Conservation (phyloP, 345 rosid species). For the Lumnitzera racemosa region DNA sequence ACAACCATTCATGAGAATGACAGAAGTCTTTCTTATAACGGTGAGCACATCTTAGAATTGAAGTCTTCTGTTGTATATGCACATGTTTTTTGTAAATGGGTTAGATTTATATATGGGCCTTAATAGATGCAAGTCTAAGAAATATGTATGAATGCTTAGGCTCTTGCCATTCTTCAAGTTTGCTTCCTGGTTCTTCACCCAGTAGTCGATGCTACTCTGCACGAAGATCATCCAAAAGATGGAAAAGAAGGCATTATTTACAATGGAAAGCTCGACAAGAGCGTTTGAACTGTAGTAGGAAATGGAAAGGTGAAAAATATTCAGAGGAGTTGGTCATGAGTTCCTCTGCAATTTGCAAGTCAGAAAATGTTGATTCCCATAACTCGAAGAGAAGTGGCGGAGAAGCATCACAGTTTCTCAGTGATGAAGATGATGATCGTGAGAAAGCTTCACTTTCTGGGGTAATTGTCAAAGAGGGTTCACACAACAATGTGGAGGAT, state of each 20-base stretch:
- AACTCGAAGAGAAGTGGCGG: slow-evolving; percentile 25
- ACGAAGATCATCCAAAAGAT: slow-evolving; percentile 67
- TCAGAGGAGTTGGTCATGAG: slow-evolving; percentile 25
- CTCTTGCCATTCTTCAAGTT: slow-evolving; percentile 37
- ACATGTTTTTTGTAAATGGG: no score
- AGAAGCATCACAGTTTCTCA: slow-evolving; percentile 25
- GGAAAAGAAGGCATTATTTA: slow-evolving; percentile 78
- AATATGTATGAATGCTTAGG: slow-evolving; percentile 22
- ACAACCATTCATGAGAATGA: slow-evolving; percentile 23
- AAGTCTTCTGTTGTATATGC: not conserved
- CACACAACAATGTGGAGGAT: slow-evolving; percentile 31
- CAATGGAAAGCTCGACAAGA: slow-evolving; percentile 92
- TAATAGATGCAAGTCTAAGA: no score
- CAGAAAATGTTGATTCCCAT: slow-evolving; percentile 15
- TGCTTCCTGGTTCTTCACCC: slow-evolving; percentile 35
- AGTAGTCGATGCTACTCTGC: slow-evolving; percentile 50
- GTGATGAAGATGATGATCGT: slow-evolving; percentile 28
- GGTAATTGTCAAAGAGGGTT: slow-evolving; percentile 29
- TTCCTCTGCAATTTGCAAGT: slow-evolving; percentile 26
- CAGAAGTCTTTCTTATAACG: slow-evolving; percentile 30
- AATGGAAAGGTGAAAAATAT: slow-evolving; percentile 82
- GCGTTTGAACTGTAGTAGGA: slow-evolving; percentile 79
- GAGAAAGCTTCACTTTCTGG: slow-evolving; percentile 18
- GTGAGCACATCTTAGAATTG: slow-evolving; percentile 22
- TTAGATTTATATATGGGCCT: no score